Percentiles rank a stretch among this genome's conserved stretches.
These are phyloP conservation scores for Nicotiana attenuata DNA, from an alignment of 257 asterid genomes.

Conservation along the genomic window DNA sequence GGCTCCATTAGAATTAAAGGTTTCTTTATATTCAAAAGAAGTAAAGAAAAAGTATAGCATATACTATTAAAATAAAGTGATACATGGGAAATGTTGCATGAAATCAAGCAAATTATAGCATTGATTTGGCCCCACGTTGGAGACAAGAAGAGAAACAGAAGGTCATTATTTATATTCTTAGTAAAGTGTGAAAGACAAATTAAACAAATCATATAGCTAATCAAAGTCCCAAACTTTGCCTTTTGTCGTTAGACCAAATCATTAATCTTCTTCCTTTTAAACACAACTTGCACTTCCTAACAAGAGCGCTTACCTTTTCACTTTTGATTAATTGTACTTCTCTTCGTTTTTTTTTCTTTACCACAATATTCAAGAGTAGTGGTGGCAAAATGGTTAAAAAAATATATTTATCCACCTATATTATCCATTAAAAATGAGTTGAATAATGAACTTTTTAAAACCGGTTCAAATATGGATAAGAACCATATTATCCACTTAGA, in stretches of 20 bases:
- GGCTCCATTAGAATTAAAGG: neutral
- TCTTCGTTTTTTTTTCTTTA: neutral
- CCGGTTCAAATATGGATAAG: too few relatives aligned
- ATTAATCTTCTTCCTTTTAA: conserved; percentile 11
- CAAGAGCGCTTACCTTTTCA: neutral
- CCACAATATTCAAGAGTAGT: neutral
- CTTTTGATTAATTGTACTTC: neutral
- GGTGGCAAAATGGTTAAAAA: too few relatives aligned
- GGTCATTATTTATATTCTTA: neutral
- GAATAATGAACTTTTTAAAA: too few relatives aligned
- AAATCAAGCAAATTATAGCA: conserved; percentile 1
- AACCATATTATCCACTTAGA: too few relatives aligned
- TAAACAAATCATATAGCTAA: conserved; percentile 16
- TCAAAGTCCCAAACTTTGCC: conserved; percentile 1
- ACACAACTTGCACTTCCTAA: neutral
- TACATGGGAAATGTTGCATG: conserved; percentile 12
- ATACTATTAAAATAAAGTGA: neutral
- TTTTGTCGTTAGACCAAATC: conserved; percentile 28
- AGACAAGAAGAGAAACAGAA: conserved; percentile 23
- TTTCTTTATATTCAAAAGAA: neutral
- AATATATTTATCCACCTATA: too few relatives aligned
- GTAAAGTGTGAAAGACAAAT: conserved; percentile 14
- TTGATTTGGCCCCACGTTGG: conserved; percentile 19
- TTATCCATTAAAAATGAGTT: neutral
- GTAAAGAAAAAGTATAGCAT: neutral